Evolutionary conservation across 176 grass and related monocot species (phyloP).

Genomic region (Carex cristatella): DNA sequence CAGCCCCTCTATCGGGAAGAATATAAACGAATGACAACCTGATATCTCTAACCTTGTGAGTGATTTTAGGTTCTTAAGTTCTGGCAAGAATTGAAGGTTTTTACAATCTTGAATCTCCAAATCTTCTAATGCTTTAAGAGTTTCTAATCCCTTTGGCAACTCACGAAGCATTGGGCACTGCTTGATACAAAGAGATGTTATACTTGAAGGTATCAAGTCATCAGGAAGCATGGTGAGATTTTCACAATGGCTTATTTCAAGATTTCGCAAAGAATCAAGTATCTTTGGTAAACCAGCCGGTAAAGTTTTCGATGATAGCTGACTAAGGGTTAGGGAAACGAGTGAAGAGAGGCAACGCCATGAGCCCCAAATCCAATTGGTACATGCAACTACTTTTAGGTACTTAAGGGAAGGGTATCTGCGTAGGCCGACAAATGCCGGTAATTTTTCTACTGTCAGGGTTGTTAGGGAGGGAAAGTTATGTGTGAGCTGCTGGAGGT

Average conservation of each 20-base stretch:
- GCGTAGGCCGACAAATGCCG: background rate
- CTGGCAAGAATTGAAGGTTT: constrained; percentile 18
- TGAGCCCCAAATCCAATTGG: constrained; percentile 35
- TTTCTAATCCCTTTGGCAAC: constrained; percentile 25
- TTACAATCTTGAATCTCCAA: constrained; percentile 34
- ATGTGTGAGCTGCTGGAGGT: constrained; percentile 25
- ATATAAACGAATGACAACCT: constrained; percentile 22
- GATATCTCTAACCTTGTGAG: constrained; percentile 28
- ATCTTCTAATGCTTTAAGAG: constrained; percentile 29
- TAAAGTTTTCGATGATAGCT: background rate
- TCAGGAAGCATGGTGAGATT: constrained; percentile 22
- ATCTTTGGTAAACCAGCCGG: background rate
- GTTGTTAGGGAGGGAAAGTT: constrained; percentile 31
- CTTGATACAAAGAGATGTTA: constrained; percentile 9
- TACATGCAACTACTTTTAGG: constrained; percentile 2
- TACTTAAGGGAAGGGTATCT: constrained; percentile 26
- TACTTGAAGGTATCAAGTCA: constrained; percentile 23
- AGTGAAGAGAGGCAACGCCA: constrained; percentile 22
- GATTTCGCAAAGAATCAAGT: constrained; percentile 9
- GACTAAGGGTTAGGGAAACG: constrained; percentile 24
- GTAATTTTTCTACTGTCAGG: constrained; percentile 23
- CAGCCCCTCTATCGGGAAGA: constrained; percentile 3
- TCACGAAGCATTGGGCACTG: constrained; percentile 25
- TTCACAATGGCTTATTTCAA: constrained; percentile 36
- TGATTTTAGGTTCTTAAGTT: constrained; percentile 15